Evolutionary conservation across 352 stramenopile genomes (phyloP).

Genomic region (Phytophthora syringae): DNA sequence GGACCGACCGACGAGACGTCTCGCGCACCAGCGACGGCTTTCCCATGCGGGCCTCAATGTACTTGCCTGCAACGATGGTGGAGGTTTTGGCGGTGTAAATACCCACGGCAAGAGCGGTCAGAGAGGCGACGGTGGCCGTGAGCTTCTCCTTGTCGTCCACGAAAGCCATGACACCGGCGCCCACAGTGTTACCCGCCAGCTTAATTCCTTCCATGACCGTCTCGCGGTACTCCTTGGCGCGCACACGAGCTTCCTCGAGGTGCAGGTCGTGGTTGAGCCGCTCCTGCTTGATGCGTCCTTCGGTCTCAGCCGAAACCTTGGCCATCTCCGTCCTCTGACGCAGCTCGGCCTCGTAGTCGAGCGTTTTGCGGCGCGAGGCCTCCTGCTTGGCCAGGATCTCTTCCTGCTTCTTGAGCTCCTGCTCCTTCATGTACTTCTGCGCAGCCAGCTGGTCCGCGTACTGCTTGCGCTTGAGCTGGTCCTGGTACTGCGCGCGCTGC

Average conservation of each 20-base stretch:
- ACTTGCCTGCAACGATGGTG: conserved; percentile 94
- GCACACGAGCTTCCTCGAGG: conserved; percentile 94
- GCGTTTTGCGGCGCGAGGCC: conserved; percentile 96
- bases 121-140: conserved; percentile 93
- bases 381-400: conserved; percentile 97
- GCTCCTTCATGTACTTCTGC: conserved; percentile 96
- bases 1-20: conserved; percentile 91
- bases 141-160: conserved; percentile 96
- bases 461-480: conserved; percentile 99
- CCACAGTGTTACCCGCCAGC: conserved; percentile 94
- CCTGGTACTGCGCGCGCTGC: conserved; percentile 96
- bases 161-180: conserved; percentile 93
- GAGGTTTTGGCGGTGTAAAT: conserved; percentile 96
- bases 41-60: conserved; percentile 95
- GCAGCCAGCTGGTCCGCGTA: conserved; percentile 97
- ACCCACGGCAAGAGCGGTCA: conserved; percentile 95
- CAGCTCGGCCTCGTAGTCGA: conserved; percentile 97
- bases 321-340: conserved; percentile 95
- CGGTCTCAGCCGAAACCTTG: conserved; percentile 96
- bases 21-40: conserved; percentile 98
- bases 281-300: conserved; percentile 96
- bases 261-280: conserved; percentile 98
- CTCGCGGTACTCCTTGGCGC: conserved; percentile 91
- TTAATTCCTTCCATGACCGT: conserved; percentile 97
- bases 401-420: conserved; percentile 98